These are phyloP conservation scores for Mycena maculata DNA, from an alignment of 768 basidiomycete species.

Conservation along the genomic window DNA sequence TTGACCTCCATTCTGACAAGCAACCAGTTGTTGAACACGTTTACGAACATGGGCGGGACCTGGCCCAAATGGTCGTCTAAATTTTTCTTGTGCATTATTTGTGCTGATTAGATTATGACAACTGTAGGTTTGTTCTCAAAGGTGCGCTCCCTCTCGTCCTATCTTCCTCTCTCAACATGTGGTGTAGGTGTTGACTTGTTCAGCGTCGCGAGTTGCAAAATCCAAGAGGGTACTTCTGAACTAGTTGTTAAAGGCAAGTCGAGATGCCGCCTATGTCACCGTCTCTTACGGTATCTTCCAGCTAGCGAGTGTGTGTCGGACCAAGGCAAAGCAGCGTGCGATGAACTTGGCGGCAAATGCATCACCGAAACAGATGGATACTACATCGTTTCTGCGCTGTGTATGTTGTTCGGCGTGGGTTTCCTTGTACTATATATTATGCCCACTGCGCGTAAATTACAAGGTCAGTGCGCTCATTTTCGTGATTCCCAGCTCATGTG, in stretches of 20 bases:
- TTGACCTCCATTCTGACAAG: conserved; percentile 19
- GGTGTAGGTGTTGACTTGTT: conserved; percentile 85
- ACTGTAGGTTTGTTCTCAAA: conserved; percentile 83
- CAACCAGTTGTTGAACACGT: conserved; percentile 89
- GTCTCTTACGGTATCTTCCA: conserved; percentile 43
- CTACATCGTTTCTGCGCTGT: conserved; percentile 85
- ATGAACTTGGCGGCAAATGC: conserved; percentile 81
- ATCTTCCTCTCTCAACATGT: not conserved
- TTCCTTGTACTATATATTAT: conserved; percentile 82
- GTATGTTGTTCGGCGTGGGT: conserved; percentile 79
- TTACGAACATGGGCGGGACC: conserved; percentile 96
- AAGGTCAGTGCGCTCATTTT: conserved; percentile 66
- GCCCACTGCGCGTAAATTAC: conserved; percentile 86
- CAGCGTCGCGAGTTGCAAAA: conserved; percentile 84
- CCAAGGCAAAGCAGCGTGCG: conserved; percentile 84
- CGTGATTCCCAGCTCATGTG: conserved; percentile 20
- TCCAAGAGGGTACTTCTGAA: conserved; percentile 66
- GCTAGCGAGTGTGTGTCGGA: conserved; percentile 94
- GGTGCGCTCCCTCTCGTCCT: conserved; percentile 51
- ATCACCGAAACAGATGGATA: conserved; percentile 91
- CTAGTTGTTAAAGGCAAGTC: conserved; percentile 66
- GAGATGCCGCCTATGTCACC: not conserved
- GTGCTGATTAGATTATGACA: not conserved
- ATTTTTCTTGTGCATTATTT: not conserved
- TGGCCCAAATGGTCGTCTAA: conserved; percentile 85